phyloP scores from a whole-genome alignment of 768 basidiomycete genomes.

The Termitomyces eurrhizus region DNA sequence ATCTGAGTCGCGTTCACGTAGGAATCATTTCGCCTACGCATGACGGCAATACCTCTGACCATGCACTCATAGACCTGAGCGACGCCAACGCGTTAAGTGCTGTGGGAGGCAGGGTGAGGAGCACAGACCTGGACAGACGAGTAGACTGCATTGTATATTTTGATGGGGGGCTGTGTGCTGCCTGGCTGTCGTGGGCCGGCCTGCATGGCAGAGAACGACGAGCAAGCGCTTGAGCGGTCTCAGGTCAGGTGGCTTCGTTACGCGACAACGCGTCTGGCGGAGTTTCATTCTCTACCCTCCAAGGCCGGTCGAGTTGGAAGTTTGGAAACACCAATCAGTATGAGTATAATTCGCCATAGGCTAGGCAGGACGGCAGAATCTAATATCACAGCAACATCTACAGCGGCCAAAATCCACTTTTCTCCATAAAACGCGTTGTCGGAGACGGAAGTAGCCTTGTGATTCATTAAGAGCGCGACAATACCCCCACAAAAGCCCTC shows the following conservation, averaged over 20 bases:
- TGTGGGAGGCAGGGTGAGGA: constrained; percentile 16
- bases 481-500: constrained; percentile 1
- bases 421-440: background rate
- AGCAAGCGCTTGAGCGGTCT: constrained; percentile 19
- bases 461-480: background rate
- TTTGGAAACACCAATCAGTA: background rate
- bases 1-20: constrained; percentile 99
- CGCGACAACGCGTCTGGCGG: constrained; percentile 39
- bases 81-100: constrained; percentile 35
- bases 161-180: constrained; percentile 54
- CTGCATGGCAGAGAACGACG: constrained; percentile 39
- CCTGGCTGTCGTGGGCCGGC: constrained; percentile 39
- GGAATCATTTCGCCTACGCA: constrained; percentile 92
- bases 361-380: background rate
- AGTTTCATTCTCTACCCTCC: constrained; percentile 17
- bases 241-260: constrained; percentile 31
- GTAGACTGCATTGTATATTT: constrained; percentile 93
- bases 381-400: background rate
- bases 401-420: background rate
- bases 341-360: constrained; percentile 5
- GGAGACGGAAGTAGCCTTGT: background rate
- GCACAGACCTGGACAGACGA: constrained; percentile 73
- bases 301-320: background rate
- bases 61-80: constrained; percentile 92
- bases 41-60: constrained; percentile 97